Evolutionary conservation across 331 rosid species (phyloP).

Genomic region (Erythrophleum ivorense): DNA sequence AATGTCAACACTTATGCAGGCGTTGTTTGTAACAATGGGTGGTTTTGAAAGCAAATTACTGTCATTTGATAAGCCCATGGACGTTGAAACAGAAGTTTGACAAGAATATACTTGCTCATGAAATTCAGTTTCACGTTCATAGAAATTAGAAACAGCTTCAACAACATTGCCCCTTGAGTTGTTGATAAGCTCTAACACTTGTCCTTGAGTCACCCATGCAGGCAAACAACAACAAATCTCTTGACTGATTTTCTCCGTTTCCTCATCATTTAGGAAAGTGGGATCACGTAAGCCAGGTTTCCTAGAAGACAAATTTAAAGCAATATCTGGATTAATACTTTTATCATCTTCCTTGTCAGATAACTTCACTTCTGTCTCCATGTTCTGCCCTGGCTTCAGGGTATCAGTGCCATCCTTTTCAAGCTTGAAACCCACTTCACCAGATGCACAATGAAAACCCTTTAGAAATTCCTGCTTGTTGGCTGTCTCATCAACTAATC

Average conservation of each 20-base stretch:
- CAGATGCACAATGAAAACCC: slow-evolving; percentile 55
- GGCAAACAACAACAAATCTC: slow-evolving; percentile 77
- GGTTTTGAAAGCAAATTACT: slow-evolving; percentile 41
- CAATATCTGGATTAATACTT: slow-evolving; percentile 22
- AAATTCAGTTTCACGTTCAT: slow-evolving; percentile 82
- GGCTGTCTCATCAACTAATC: slow-evolving; percentile 83
- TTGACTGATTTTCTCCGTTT: slow-evolving; percentile 56
- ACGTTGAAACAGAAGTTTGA: slow-evolving; percentile 45
- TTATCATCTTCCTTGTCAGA: slow-evolving; percentile 35
- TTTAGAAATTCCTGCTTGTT: slow-evolving; percentile 76
- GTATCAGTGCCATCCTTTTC: slow-evolving; percentile 41
- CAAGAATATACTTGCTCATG: slow-evolving; percentile 54
- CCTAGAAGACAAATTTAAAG: slow-evolving; percentile 38
- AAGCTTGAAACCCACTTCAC: slow-evolving; percentile 44
- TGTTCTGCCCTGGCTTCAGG: slow-evolving; percentile 35
- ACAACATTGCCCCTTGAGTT: slow-evolving; percentile 62
- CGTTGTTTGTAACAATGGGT: slow-evolving; percentile 40
- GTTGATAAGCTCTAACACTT: slow-evolving; percentile 68
- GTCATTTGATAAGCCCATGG: slow-evolving; percentile 44
- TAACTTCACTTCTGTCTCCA: slow-evolving; percentile 39
- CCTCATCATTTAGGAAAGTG: slow-evolving; percentile 50
- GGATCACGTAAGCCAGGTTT: slow-evolving; percentile 45
- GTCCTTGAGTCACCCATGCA: slow-evolving; percentile 81
- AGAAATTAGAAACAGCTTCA: slow-evolving; percentile 80
- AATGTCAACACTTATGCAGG: slow-evolving; percentile 43